Base-by-base conservation (phyloP, 2,329 filamentous ascomycete genomes). In the Fusarium beomiforme region DNA sequence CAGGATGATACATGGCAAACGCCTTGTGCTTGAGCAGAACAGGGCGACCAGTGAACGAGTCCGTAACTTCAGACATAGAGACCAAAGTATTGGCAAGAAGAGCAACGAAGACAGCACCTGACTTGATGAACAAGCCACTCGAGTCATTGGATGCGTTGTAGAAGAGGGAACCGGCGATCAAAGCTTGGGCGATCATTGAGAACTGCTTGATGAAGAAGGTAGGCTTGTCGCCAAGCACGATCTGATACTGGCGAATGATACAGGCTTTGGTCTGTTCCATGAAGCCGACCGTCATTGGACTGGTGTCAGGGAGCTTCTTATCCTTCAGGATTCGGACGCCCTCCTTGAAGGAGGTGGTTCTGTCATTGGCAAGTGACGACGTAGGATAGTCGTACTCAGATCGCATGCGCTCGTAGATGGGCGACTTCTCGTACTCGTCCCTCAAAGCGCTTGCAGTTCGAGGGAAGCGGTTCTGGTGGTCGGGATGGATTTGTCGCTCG, bases 101-200 rank as follows among this genome's bases (percentile, higher is more conserved):
- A 2, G 90, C 83, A 54, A 92, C 86, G 82, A 92, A 93, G 8
- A 91, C 80, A 0, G 89, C 86, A 56, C 90, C 91, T 0, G 86
- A 85, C 72, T 91, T 91, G 72, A 87, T 76, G 77, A 92, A 92
- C 1, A 93, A 79, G 12, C 90, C 91, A 2, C 79, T 83, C 0
- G 89, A 88, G 53, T 86, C 88, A 26, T 81, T 64, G 0, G 89
- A 85, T 0, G 90, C 87, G 59, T 90, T 85, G 79, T 92, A 93
- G 79, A 93, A 93, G 6, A 92, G 83, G 0, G 90, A 92, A 10
- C 90, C 90, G 3, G 86, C 83, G 62, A 92, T 87, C 8, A 93
- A 78, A 0, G 90, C 89, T 72, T 91, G 88, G 0, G 84, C 73
- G 11, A 92, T 74, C 3, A 87, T 89, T 0, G 86, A 85, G 8